Evolutionary conservation across 495 filamentous ascomycete species (phyloP).

Genomic region (Penicillium subrubescens): DNA sequence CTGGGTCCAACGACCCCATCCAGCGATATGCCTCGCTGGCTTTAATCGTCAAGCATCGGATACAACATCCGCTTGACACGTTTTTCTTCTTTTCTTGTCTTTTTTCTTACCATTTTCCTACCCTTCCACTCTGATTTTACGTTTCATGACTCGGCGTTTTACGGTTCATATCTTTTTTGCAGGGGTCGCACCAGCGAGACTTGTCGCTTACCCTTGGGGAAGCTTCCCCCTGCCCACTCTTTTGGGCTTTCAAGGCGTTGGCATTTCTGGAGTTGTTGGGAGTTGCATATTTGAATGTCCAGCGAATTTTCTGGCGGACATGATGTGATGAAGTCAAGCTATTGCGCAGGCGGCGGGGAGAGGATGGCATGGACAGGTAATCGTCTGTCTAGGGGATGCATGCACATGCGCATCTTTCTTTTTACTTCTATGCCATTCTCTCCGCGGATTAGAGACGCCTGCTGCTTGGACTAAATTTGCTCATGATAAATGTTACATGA

Average conservation of each 20-base stretch:
- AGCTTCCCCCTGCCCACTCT: conserved; percentile 24
- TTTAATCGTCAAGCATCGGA: conserved; percentile 24
- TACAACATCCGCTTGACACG: conserved; percentile 11
- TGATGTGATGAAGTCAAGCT: conserved; percentile 44
- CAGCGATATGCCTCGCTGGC: conserved; percentile 43
- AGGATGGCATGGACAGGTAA: conserved; percentile 1
- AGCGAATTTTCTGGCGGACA: conserved; percentile 32
- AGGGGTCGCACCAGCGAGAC: conserved; percentile 12
- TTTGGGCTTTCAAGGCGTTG: conserved; percentile 32
- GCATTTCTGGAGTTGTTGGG: conserved; percentile 38
- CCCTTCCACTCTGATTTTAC: conserved; percentile 7
- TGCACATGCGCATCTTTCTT: neutral
- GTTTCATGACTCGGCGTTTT: conserved; percentile 36
- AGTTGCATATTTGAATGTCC: conserved; percentile 34
- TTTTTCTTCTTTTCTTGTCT: conserved; percentile 29
- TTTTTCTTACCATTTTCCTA: conserved; percentile 20
- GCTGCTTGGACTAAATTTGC: conserved; percentile 22
- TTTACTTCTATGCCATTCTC: neutral
- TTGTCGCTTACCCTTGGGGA: conserved; percentile 16
- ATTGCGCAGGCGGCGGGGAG: conserved; percentile 23
- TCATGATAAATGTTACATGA: conserved; percentile 30
- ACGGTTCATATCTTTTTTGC: conserved; percentile 21
- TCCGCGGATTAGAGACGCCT: conserved; percentile 24
- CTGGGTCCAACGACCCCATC: conserved; percentile 26
- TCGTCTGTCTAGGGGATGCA: neutral